Percentiles rank a stretch among this genome's conserved stretches.
phyloP scores from a whole-genome alignment of 78 protist species.

The Capsaspora owczarzaki region DNA sequence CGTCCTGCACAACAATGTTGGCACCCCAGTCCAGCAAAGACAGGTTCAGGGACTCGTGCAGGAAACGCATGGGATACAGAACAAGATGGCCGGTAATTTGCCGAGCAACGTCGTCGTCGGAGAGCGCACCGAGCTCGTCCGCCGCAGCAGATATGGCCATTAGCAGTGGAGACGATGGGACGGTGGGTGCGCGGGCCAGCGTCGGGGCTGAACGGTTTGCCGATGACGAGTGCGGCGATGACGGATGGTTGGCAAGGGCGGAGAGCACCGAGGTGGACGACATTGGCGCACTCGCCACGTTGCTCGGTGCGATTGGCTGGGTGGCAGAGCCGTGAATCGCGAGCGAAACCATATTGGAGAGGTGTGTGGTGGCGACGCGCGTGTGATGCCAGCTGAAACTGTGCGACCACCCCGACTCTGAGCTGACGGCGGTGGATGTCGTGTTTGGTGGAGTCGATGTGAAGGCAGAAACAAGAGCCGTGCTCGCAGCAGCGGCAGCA shows the following conservation, averaged over 20 bases:
- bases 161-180: background rate
- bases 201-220: no score
- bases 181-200: no score
- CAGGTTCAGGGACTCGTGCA: background rate
- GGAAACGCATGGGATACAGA: slow-evolving; percentile 2
- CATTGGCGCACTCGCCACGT: no score
- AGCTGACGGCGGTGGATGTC: no score
- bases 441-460: background rate
- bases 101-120: background rate
- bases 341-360: no score
- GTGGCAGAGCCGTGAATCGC: no score
- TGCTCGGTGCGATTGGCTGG: background rate
- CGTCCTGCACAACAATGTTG: background rate
- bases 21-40: slow-evolving; percentile 1
- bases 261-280: no score
- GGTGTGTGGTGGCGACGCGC: background rate
- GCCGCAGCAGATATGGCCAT: background rate
- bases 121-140: background rate
- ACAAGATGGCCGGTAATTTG: slow-evolving; percentile 14
- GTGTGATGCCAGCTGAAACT: no score
- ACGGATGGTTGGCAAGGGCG: no score
- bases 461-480: background rate
- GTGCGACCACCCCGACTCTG: no score
- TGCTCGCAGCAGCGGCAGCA: background rate
- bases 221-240: no score